A percentile compares a stretch with the other conserved stretches of the same genome.
Evolutionary conservation across 2,329 filamentous ascomycete genomes (phyloP).

Genomic region (Aureobasidium namibiae): DNA sequence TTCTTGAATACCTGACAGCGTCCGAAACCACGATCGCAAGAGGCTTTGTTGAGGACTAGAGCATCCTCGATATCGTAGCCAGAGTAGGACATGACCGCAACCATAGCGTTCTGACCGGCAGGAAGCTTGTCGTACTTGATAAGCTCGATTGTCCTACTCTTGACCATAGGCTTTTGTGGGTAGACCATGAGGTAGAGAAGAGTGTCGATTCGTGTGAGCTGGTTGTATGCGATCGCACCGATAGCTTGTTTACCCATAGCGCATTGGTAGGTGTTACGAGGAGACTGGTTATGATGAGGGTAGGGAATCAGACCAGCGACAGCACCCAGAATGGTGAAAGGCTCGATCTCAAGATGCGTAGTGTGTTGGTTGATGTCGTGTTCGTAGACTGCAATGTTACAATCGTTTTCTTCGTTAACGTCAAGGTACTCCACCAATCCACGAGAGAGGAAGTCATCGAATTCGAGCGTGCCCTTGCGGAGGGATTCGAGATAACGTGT

Average conservation of each 20-base stretch:
- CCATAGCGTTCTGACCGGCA: conserved; percentile 91
- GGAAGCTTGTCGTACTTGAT: conserved; percentile 96
- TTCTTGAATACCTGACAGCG: conserved; percentile 98
- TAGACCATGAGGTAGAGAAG: conserved; percentile 95
- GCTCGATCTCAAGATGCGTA: conserved; percentile 95
- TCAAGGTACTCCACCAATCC: conserved; percentile 95
- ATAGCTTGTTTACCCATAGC: conserved; percentile 99
- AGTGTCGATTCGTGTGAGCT: conserved; percentile 94
- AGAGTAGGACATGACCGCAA: conserved; percentile 98
- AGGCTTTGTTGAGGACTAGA: conserved; percentile 91
- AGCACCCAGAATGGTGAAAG: conserved; percentile 90
- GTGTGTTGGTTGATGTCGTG: conserved; percentile 72
- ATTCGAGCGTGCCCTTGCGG: conserved; percentile 74
- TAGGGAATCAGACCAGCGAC: conserved; percentile 96
- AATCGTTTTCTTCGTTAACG: conserved; percentile 97
- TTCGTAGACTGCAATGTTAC: conserved; percentile 85
- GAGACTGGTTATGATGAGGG: conserved; percentile 97
- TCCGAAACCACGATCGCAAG: conserved; percentile 88
- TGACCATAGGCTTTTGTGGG: conserved; percentile 94
- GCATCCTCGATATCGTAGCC: conserved; percentile 99
- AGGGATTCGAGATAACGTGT: conserved; percentile 70
- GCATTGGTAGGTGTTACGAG: conserved; percentile 96
- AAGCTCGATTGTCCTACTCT: conserved; percentile 91
- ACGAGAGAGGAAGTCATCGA: conserved; percentile 86
- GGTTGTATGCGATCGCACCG: conserved; percentile 94